Conservation (phyloP, 2,329 filamentous ascomycete genomes). For the Fusarium acutatum region DNA sequence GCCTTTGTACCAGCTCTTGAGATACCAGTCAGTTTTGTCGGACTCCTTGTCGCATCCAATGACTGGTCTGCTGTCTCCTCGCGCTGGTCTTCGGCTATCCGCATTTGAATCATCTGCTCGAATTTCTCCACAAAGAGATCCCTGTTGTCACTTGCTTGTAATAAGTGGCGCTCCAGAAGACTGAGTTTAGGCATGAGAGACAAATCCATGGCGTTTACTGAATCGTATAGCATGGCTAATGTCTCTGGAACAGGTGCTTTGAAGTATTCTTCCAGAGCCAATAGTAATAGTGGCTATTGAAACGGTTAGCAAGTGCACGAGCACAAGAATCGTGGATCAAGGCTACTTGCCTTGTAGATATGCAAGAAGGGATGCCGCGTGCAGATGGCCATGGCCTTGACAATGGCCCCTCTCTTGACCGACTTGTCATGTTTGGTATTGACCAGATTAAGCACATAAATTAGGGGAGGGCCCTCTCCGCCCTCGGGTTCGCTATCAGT, state of each 20-base stretch:
- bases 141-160: constrained; percentile 91
- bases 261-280: constrained; percentile 97
- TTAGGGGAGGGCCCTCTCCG: constrained; percentile 86
- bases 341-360: constrained; percentile 84
- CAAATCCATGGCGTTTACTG: constrained; percentile 96
- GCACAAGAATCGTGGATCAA: background rate
- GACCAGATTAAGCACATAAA: constrained; percentile 96
- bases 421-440: constrained; percentile 97
- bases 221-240: constrained; percentile 85
- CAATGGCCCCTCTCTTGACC: constrained; percentile 90
- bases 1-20: constrained; percentile 70
- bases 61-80: constrained; percentile 51
- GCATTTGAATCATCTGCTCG: constrained; percentile 88
- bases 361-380: constrained; percentile 97
- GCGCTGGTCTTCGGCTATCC: constrained; percentile 71
- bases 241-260: constrained; percentile 90
- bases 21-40: constrained; percentile 57
- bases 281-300: constrained; percentile 78
- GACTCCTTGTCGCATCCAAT: constrained; percentile 57
- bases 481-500: constrained; percentile 72
- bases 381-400: constrained; percentile 99
- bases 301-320: constrained; percentile 23
- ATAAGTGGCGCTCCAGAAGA: constrained; percentile 81
- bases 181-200: constrained; percentile 90
- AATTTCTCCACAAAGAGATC: constrained; percentile 99